A percentile compares a stretch with the other conserved stretches of the same genome.
Conservation (phyloP, 352 stramenopile species). For the Thraustochytrium sp. region DNA sequence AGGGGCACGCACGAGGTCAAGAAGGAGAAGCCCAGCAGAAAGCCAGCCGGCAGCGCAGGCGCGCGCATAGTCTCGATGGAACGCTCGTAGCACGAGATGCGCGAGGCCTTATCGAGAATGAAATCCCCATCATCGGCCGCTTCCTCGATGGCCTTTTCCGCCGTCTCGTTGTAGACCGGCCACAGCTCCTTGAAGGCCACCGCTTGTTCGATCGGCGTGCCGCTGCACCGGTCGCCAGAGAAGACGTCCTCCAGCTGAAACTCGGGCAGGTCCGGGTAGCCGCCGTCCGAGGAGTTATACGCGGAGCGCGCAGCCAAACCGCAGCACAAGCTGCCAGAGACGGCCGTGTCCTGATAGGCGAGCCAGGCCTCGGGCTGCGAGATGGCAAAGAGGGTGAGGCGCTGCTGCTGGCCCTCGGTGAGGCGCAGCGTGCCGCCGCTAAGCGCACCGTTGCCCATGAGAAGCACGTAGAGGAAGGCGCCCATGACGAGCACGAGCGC, state of each 20-base stretch:
- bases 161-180: slow-evolving; percentile 3
- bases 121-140: neutral
- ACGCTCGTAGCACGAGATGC: neutral
- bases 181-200: neutral
- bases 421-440: neutral
- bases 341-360: neutral
- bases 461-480: slow-evolving; percentile 1
- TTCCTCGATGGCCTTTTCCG: neutral
- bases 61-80: neutral
- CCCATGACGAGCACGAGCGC: neutral
- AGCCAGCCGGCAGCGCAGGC: neutral
- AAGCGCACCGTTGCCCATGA: slow-evolving; percentile 12
- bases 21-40: neutral
- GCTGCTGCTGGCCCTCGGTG: neutral
- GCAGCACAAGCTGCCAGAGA: neutral
- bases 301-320: neutral
- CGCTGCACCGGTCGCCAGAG: slow-evolving; percentile 4
- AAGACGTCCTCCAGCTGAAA: neutral
- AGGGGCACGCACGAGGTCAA: neutral
- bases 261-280: neutral
- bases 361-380: neutral
- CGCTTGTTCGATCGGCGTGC: neutral
- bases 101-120: neutral
- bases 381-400: neutral
- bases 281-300: neutral